Percentiles rank a stretch among this genome's conserved stretches.
These are phyloP conservation scores for Protomyces arabidopsidicola DNA, from an alignment of 1,139 yeast genomes.

Conservation along the genomic window DNA sequence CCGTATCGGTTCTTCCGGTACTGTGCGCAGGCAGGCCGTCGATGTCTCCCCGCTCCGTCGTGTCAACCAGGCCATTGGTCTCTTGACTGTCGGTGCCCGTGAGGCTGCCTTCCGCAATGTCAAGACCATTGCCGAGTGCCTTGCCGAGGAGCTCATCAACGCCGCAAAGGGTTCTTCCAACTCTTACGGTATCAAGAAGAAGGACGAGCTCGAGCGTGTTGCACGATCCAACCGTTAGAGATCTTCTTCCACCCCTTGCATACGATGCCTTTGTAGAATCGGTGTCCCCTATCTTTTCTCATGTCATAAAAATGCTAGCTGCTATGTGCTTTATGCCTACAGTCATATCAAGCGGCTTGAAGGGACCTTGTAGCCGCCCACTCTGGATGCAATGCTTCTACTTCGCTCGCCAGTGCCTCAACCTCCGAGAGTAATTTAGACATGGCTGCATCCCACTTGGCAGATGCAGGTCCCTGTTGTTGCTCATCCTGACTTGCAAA, in stretches of 20 bases:
- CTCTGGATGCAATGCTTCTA: slow-evolving; percentile 16
- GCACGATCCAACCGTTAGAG: slow-evolving; percentile 98
- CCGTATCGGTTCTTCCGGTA: slow-evolving; percentile 99
- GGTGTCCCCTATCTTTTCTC: too few relatives aligned
- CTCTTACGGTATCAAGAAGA: slow-evolving; percentile 99
- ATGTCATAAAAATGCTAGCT: too few relatives aligned
- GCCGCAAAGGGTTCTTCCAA: slow-evolving; percentile 99
- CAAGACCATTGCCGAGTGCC: slow-evolving; percentile 99
- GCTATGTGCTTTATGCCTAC: too few relatives aligned
- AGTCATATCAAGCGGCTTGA: too few relatives aligned
- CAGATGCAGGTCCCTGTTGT: slow-evolving; percentile 27
- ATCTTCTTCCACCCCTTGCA: background rate
- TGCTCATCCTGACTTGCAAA: slow-evolving; percentile 31
- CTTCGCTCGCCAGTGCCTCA: slow-evolving; percentile 32
- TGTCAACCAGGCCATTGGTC: slow-evolving; percentile 98
- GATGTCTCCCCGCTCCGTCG: slow-evolving; percentile 99
- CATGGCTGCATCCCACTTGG: slow-evolving; percentile 39
- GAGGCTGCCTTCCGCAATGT: slow-evolving; percentile 99
- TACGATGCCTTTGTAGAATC: background rate
- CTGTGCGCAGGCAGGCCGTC: slow-evolving; percentile 99
- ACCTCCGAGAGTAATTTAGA: slow-evolving; percentile 35
- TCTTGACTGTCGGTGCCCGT: slow-evolving; percentile 98
- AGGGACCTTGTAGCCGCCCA: background rate
- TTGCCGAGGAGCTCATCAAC: slow-evolving; percentile 99
- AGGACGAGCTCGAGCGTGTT: slow-evolving; percentile 99